Evolutionary conservation across 116 monocot genomes (phyloP), one percentile per base, ranked within the genome.

Genomic region (Thalassia testudinum): DNA sequence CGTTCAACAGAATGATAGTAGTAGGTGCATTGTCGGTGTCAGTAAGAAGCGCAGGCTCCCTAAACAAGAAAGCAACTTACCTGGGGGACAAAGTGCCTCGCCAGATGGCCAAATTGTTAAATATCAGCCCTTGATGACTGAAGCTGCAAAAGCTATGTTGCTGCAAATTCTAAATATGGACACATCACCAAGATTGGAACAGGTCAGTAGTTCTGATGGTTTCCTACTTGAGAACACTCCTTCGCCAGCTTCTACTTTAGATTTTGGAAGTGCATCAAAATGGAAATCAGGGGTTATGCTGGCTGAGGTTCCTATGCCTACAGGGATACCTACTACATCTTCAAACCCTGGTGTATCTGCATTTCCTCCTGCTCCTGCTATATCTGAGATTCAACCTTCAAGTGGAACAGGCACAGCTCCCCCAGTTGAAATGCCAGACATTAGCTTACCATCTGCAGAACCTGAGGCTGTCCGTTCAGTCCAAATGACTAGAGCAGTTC

Each of bases 31-130:
- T 18, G 13, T 62, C 21, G 57, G 43, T 28, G 60, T 19, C 20
- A 75, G 51, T 23, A 83, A 83, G 56, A 83, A 77, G 60, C 61
- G 75, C 23, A 59, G 83, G 24, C 53, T 78, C 50, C 78, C 63
- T 19, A 62, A 68, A 24, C 27, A 71, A 20, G 62, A 80, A 21
- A 52, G 64, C 12, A 57, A 49, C 24, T 29, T 64, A 11, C 24
- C 21, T 7, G 48, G 38, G 22, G 66, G 52, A 15, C 49, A 43
- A 27, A 58, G 56, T 22, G 23, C 53, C 20, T 57, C 75, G 22
- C 22, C 65, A 24, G 78, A 72, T 15, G 75, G 66, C 12, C 78
- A 78, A 37, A 75, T 83, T 42, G 38, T 83, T 19, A 75, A 61
- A 26, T 81, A 81, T 30, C 63, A 67, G 34, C 73, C 78, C 2